These are phyloP conservation scores for Vaccinium macrocarpon DNA, from an alignment of 148 eudicot species.

Conservation along the genomic window DNA sequence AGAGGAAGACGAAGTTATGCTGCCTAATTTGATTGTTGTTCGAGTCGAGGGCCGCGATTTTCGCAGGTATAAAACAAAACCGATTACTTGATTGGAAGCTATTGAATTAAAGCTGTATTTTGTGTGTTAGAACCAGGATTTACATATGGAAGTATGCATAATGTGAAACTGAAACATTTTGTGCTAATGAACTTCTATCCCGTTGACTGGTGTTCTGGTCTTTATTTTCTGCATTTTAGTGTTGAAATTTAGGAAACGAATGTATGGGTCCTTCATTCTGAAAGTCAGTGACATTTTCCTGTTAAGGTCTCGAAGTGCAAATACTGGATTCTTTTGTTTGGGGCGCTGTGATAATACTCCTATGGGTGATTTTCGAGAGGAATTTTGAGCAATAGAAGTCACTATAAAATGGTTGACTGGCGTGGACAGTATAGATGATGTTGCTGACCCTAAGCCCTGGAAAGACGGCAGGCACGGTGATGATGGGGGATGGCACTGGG, in stretches of 20 bases:
- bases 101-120: not conserved
- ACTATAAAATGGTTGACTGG: not conserved
- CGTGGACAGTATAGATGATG: not conserved
- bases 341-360: not conserved
- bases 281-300: not conserved
- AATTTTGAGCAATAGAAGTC: not conserved
- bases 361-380: not conserved
- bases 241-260: not conserved
- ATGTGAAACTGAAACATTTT: not conserved
- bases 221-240: not conserved
- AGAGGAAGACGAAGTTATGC: constrained; percentile 58
- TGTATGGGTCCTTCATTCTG: not conserved
- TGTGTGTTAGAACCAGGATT: not conserved
- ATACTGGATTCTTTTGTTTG: not conserved
- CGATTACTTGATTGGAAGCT: not conserved
- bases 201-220: not conserved
- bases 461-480: not conserved
- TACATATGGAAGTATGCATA: not conserved
- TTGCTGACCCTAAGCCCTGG: not conserved
- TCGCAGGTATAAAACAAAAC: constrained; percentile 35
- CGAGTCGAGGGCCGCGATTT: constrained; percentile 58
- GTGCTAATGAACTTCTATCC: not conserved
- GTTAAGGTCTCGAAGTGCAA: not conserved
- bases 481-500: not conserved
- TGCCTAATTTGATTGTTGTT: constrained; percentile 57